A percentile compares a stretch with the other conserved stretches of the same genome.
Evolutionary conservation across 1,139 yeast genomes (phyloP).

Genomic region (Hyphopichia buzzinii): DNA sequence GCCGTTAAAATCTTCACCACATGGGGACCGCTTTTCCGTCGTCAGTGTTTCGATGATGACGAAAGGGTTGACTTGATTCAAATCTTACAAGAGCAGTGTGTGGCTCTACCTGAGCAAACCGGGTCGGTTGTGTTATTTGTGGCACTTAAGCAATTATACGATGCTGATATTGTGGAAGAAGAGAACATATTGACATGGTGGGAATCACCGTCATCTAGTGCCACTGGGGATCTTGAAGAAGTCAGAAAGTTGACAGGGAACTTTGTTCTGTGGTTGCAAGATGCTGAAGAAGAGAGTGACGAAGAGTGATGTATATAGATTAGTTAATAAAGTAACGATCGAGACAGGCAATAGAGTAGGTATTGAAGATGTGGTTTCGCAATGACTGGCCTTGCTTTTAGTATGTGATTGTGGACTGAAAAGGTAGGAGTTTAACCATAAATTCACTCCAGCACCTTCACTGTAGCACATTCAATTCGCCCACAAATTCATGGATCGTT

Average conservation of each 20-base stretch:
- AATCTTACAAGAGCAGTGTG: constrained; percentile 52
- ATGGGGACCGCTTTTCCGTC: constrained; percentile 77
- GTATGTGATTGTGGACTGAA: no score
- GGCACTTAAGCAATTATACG: constrained; percentile 69
- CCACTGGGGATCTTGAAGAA: constrained; percentile 38
- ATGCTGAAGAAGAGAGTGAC: constrained; percentile 75
- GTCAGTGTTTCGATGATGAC: constrained; percentile 77
- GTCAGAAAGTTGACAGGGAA: constrained; percentile 61
- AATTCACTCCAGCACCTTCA: no score
- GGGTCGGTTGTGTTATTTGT: constrained; percentile 59
- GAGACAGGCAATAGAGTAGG: no score
- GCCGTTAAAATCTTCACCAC: constrained; percentile 67
- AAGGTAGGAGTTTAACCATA: no score
- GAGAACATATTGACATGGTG: constrained; percentile 83
- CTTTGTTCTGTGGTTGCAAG: constrained; percentile 84
- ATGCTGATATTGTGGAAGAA: constrained; percentile 78
- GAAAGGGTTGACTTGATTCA: constrained; percentile 76
- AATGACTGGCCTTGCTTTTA: no score
- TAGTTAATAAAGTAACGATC: no score
- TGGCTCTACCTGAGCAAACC: constrained; percentile 23
- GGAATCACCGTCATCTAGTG: constrained; percentile 46
- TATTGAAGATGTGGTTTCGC: no score
- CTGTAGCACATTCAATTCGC: no score
- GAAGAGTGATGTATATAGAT: constrained; percentile 7
- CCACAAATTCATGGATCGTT: no score